phyloP scores from a whole-genome alignment of 169 alveolate genomes.

The Cryptosporidium viatorum region DNA sequence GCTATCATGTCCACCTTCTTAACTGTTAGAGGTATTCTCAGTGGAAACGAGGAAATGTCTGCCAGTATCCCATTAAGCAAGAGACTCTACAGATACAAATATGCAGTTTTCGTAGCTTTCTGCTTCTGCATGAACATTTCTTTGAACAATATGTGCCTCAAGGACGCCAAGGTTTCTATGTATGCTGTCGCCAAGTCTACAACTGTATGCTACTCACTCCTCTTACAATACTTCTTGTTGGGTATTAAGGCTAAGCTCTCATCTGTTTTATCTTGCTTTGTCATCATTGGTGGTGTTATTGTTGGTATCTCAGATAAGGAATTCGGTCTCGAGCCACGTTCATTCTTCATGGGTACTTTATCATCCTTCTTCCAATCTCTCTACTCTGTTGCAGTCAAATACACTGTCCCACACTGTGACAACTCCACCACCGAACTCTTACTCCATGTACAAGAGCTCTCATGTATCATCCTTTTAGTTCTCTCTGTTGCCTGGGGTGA shows the following conservation, averaged over 20 bases:
- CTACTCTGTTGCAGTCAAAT: constrained; percentile 71
- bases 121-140: constrained; percentile 75
- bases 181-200: constrained; percentile 71
- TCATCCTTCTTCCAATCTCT: constrained; percentile 75
- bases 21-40: constrained; percentile 57
- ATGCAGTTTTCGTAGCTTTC: constrained; percentile 68
- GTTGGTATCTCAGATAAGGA: constrained; percentile 52
- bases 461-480: constrained; percentile 50
- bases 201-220: constrained; percentile 66
- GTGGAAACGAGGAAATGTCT: constrained; percentile 68
- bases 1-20: constrained; percentile 61
- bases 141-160: constrained; percentile 44
- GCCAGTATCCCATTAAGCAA: constrained; percentile 69
- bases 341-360: constrained; percentile 59
- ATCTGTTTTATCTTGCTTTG: constrained; percentile 62
- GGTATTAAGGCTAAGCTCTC: constrained; percentile 73
- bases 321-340: constrained; percentile 63
- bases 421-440: constrained; percentile 70
- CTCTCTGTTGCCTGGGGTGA: constrained; percentile 64
- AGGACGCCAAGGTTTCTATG: constrained; percentile 65
- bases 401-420: constrained; percentile 75
- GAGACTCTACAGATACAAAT: constrained; percentile 66
- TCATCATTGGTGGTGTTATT: constrained; percentile 65
- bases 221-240: constrained; percentile 53
- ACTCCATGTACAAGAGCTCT: constrained; percentile 71